These are phyloP conservation scores for Babesia ovis DNA, from an alignment of 169 alveolate genomes.

Conservation along the genomic window DNA sequence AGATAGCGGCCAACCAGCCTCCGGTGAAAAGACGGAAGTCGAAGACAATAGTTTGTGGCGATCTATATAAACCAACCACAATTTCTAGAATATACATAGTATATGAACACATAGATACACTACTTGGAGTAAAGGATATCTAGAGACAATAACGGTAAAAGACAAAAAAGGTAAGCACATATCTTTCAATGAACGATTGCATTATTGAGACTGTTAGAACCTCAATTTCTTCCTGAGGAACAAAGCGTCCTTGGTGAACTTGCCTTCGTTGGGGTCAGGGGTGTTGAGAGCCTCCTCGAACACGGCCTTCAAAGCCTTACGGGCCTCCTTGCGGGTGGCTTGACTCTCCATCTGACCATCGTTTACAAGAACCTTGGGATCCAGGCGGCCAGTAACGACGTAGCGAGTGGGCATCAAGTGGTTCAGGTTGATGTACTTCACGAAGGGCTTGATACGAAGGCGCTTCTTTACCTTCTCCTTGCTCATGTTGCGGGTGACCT, in stretches of 20 bases:
- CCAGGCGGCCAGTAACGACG: slow-evolving; percentile 54
- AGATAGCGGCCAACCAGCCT: no score
- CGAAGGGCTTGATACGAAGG: slow-evolving; percentile 92
- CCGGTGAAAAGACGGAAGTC: no score
- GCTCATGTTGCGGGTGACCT: slow-evolving; percentile 91
- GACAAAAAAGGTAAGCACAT: no score
- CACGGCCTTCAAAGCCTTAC: slow-evolving; percentile 63
- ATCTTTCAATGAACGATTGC: slow-evolving; percentile 4
- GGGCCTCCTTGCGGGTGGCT: slow-evolving; percentile 58
- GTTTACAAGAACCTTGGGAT: slow-evolving; percentile 66
- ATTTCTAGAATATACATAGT: no score
- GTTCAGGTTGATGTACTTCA: slow-evolving; percentile 94
- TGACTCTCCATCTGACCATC: slow-evolving; percentile 69
- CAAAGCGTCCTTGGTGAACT: slow-evolving; percentile 52
- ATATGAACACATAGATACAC: no score
- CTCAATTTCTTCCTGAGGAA: slow-evolving; percentile 67
- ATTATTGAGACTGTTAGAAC: slow-evolving; percentile 31
- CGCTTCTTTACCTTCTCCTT: slow-evolving; percentile 90
- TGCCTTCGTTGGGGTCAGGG: slow-evolving; percentile 59
- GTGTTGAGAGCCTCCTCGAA: slow-evolving; percentile 58
- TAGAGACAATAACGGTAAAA: no score
- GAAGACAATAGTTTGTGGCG: no score
- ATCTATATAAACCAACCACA: no score
- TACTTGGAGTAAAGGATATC: no score
- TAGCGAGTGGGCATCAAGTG: slow-evolving; percentile 98